Percentiles rank a stretch among this genome's conserved stretches.
Evolutionary conservation across 2,329 filamentous ascomycete species (phyloP).

Genomic region (Tolypocladium album): DNA sequence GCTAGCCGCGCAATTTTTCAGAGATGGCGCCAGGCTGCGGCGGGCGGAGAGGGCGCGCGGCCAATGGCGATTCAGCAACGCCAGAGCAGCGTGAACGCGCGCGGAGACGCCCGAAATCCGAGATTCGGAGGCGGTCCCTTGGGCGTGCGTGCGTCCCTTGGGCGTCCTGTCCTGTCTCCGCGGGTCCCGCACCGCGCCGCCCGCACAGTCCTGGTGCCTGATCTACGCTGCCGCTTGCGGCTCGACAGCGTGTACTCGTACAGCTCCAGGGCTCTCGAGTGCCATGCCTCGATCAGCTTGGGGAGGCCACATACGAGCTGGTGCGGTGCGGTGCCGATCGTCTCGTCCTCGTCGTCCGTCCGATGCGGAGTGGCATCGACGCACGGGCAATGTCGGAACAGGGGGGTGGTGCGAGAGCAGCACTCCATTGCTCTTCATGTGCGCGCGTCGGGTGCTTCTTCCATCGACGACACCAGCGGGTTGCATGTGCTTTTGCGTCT

Average conservation of each 20-base stretch:
- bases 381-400: background rate
- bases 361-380: background rate
- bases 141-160: background rate
- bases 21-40: background rate
- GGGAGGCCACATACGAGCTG: background rate
- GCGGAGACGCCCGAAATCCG: background rate
- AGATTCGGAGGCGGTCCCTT: background rate
- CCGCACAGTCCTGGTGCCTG: background rate
- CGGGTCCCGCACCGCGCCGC: background rate
- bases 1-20: background rate
- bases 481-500: background rate
- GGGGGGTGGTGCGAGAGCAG: background rate
- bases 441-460: background rate
- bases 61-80: background rate
- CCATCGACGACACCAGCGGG: background rate
- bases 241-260: no score
- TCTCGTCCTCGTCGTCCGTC: background rate
- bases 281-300: background rate
- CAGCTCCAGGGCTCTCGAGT: no score
- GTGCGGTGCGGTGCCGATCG: background rate
- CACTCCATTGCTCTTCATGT: no score
- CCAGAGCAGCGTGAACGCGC: background rate
- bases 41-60: background rate
- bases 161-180: background rate
- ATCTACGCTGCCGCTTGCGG: background rate